These are phyloP conservation scores for Sporisorium graminicola DNA, from an alignment of 1,284 basidiomycete species.

Conservation along the genomic window DNA sequence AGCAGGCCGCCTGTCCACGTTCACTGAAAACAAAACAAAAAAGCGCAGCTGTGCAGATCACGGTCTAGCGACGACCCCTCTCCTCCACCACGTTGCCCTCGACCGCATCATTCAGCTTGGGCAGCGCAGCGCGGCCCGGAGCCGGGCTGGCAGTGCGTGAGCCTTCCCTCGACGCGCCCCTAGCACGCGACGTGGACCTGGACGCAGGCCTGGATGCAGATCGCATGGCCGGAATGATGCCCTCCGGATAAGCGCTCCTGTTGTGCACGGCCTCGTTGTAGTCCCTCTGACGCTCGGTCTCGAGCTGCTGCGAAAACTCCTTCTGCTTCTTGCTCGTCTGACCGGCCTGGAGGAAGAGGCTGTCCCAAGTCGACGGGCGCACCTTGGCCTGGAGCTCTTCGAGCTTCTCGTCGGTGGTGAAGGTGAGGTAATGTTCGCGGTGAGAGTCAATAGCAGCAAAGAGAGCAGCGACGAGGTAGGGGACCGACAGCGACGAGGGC, in stretches of 20 bases:
- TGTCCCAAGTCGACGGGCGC: constrained; percentile 46
- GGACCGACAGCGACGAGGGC: constrained; percentile 15
- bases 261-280: constrained; percentile 45
- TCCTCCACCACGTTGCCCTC: constrained; percentile 7
- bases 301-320: constrained; percentile 46
- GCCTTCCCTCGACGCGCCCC: too few species aligned
- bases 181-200: too few species aligned
- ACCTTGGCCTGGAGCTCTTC: constrained; percentile 73
- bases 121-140: constrained; percentile 2
- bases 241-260: constrained; percentile 38
- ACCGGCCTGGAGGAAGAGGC: constrained; percentile 42
- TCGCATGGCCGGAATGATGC: constrained; percentile 31
- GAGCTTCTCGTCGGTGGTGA: constrained; percentile 81
- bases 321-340: constrained; percentile 51
- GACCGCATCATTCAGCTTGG: constrained; percentile 13
- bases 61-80: constrained; percentile 26
- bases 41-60: background rate
- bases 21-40: background rate
- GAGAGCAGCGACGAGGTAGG: constrained; percentile 38
- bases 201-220: constrained; percentile 18
- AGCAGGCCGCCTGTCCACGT: background rate
- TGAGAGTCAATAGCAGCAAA: constrained; percentile 48
- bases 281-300: constrained; percentile 29
- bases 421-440: constrained; percentile 70
- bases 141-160: constrained; percentile 35